These are phyloP conservation scores for Prunus yedoensis DNA, from an alignment of 331 rosid species.

Conservation along the genomic window DNA sequence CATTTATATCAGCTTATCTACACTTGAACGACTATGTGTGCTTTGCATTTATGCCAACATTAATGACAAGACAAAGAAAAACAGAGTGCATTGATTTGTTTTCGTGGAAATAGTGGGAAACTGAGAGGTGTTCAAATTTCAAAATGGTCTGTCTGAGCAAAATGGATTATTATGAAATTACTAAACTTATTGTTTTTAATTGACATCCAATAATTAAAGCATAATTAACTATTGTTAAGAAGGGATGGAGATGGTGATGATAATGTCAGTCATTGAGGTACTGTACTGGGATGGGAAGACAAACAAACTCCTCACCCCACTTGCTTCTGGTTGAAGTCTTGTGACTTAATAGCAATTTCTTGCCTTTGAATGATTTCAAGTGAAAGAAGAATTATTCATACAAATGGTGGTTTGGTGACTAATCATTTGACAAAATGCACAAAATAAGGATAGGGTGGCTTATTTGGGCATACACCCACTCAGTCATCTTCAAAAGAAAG, in stretches of 20 bases:
- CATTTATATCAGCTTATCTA: conserved; percentile 44
- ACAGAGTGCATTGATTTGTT: conserved; percentile 26
- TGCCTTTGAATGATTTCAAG: conserved; percentile 14
- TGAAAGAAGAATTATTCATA: conserved; percentile 25
- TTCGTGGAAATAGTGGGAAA: conserved; percentile 32
- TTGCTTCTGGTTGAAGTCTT: conserved; percentile 12
- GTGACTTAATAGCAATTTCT: conserved; percentile 1
- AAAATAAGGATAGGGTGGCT: conserved; percentile 11
- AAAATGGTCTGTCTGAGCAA: background rate
- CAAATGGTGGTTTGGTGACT: conserved; percentile 38
- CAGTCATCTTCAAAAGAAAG: background rate
- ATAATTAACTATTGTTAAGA: too few species aligned
- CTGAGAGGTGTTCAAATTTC: conserved; percentile 6
- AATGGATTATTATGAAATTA: conserved; percentile 23
- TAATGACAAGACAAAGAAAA: conserved; percentile 31
- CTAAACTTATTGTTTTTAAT: conserved; percentile 16
- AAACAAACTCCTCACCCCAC: conserved; percentile 33
- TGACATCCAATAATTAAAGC: background rate
- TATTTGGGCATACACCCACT: conserved; percentile 2
- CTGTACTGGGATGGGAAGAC: conserved; percentile 13
- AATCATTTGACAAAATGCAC: conserved; percentile 33
- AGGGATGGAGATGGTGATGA: conserved; percentile 7
- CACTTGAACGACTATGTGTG: conserved; percentile 21
- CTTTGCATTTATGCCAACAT: conserved; percentile 41
- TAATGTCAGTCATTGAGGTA: conserved; percentile 4